Evolutionary conservation across 1,284 basidiomycete species (phyloP).

Genomic region (Puccinia polysora): DNA sequence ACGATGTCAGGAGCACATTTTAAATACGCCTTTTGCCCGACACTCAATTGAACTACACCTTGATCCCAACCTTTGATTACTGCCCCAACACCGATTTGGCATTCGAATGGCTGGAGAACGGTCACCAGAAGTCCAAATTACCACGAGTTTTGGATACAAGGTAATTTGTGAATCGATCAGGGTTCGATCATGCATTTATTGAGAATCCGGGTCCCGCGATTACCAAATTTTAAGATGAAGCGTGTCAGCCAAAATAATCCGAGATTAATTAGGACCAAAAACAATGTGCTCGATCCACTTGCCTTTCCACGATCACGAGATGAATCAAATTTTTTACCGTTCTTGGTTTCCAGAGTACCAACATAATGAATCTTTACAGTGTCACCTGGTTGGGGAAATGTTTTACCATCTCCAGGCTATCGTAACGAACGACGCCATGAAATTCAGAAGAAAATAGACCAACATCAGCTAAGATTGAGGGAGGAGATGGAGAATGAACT

Average conservation of each 20-base stretch:
- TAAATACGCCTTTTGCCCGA: conserved; percentile 70
- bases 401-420: conserved; percentile 35
- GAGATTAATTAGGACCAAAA: too few relatives aligned
- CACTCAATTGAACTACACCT: conserved; percentile 68
- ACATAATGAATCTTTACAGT: conserved; percentile 34
- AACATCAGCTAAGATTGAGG: too few relatives aligned
- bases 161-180: too few relatives aligned
- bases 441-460: too few relatives aligned
- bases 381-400: conserved; percentile 23
- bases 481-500: too few relatives aligned
- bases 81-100: conserved; percentile 26
- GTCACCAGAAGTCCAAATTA: not conserved
- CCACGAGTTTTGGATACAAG: not conserved
- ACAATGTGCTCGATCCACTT: not conserved
- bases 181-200: too few relatives aligned
- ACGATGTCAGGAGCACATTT: conserved; percentile 61
- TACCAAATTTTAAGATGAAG: not conserved
- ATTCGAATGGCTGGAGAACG: conserved; percentile 28
- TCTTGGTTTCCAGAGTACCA: conserved; percentile 24
- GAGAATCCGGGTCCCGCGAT: too few relatives aligned
- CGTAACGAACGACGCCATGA: not conserved
- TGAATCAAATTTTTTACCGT: conserved; percentile 36
- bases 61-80: conserved; percentile 52
- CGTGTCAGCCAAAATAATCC: too few relatives aligned
- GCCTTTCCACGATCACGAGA: conserved; percentile 29